Percentiles rank a stretch among this genome's conserved stretches.
phyloP scores from a whole-genome alignment of 495 filamentous ascomycete species.

The Neurospora sp. region DNA sequence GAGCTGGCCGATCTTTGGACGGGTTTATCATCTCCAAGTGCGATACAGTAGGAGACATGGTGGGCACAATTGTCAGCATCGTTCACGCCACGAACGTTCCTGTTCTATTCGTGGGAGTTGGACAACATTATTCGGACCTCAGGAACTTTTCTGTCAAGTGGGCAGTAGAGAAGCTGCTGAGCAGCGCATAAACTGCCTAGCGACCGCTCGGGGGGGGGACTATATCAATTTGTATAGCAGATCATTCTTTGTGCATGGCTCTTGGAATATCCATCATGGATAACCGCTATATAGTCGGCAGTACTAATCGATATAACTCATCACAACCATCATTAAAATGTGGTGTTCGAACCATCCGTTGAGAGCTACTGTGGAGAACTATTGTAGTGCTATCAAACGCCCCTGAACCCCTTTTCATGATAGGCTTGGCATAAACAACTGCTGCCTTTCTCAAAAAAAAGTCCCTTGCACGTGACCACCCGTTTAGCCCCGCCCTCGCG shows the following conservation, averaged over 20 bases:
- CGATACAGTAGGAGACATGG: constrained; percentile 98
- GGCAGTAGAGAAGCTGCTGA: constrained; percentile 69
- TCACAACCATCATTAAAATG: not conserved
- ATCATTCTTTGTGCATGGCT: not conserved
- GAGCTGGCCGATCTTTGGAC: constrained; percentile 66
- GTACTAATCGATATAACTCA: not conserved
- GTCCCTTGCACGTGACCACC: not conserved
- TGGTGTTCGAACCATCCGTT: not conserved
- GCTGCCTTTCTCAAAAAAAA: not conserved
- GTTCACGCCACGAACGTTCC: constrained; percentile 95
- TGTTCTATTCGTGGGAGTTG: constrained; percentile 86
- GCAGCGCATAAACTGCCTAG: constrained; percentile 16
- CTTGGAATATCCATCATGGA: not conserved
- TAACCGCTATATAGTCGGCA: not conserved
- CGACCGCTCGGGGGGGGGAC: not conserved
- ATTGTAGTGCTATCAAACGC: not conserved
- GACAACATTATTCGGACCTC: constrained; percentile 94
- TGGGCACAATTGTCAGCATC: constrained; percentile 92
- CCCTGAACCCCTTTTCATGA: not conserved
- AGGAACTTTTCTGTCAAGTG: constrained; percentile 87
- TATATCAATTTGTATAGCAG: not conserved
- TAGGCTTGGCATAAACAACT: not conserved
- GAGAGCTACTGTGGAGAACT: not conserved
- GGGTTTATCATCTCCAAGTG: constrained; percentile 98
- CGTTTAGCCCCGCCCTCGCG: not conserved